Conservation (phyloP, 352 stramenopile genomes). For the Pythium dissimile region DNA sequence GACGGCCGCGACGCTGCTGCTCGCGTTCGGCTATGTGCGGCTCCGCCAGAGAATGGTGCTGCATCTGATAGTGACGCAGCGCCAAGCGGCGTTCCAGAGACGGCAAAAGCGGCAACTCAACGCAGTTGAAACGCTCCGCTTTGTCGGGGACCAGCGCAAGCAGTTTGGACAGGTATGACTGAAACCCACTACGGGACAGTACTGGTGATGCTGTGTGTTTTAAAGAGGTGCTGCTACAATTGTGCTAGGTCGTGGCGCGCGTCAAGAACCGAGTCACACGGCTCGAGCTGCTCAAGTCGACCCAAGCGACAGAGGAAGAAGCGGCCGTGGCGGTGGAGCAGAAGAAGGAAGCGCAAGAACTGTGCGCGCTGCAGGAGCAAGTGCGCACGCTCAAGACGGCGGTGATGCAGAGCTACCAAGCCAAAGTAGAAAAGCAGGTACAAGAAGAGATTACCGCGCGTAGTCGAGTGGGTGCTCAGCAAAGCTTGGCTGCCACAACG, state of each 20-base stretch:
- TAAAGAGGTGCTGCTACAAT: too few species aligned
- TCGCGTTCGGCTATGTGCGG: constrained; percentile 23
- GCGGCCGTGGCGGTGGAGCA: background rate
- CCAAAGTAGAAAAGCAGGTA: constrained; percentile 1
- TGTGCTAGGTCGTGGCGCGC: constrained; percentile 9
- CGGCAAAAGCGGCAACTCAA: constrained; percentile 1
- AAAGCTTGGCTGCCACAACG: background rate
- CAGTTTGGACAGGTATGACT: constrained; percentile 23
- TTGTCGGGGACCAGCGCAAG: constrained; percentile 17
- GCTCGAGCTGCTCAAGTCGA: constrained; percentile 9
- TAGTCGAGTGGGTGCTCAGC: background rate
- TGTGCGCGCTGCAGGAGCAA: constrained; percentile 13
- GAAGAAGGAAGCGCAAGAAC: constrained; percentile 7
- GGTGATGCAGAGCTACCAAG: constrained; percentile 13
- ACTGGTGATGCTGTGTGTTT: background rate
- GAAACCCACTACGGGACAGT: background rate
- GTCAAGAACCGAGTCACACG: constrained; percentile 17
- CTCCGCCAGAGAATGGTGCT: constrained; percentile 20
- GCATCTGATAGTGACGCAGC: constrained; percentile 10
- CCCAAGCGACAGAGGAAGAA: background rate
- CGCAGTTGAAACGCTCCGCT: constrained; percentile 12
- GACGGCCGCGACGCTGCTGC: constrained; percentile 18
- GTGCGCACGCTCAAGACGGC: constrained; percentile 13
- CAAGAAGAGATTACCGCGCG: background rate
- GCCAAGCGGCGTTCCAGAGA: background rate